phyloP scores from a whole-genome alignment of 257 asterid genomes.

The Ajuga chamaepitys region DNA sequence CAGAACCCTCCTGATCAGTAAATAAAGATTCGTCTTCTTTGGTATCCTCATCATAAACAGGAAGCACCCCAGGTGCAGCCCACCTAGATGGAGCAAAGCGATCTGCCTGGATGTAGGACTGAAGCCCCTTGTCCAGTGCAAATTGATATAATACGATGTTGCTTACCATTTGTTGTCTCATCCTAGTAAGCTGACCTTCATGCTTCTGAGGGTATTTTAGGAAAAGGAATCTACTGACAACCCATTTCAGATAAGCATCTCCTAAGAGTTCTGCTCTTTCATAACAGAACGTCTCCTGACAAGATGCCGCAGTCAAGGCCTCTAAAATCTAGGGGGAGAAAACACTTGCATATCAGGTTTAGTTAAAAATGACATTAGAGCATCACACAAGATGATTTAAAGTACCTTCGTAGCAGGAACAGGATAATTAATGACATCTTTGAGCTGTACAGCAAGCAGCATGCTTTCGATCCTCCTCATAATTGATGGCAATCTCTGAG shows the following conservation, averaged over 20 bases:
- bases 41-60: slow-evolving; percentile 87
- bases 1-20: slow-evolving; percentile 36
- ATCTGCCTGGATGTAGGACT: slow-evolving; percentile 94
- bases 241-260: slow-evolving; percentile 98
- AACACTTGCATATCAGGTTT: slow-evolving; percentile 19
- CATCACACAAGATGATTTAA: slow-evolving; percentile 1
- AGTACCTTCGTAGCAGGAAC: slow-evolving; percentile 74
- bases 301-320: slow-evolving; percentile 95
- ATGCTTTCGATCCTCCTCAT: slow-evolving; percentile 94
- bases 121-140: slow-evolving; percentile 82
- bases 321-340: slow-evolving; percentile 68
- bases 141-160: slow-evolving; percentile 75
- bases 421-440: slow-evolving; percentile 61
- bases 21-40: slow-evolving; percentile 52
- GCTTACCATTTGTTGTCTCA: slow-evolving; percentile 98
- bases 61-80: slow-evolving; percentile 98
- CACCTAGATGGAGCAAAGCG: slow-evolving; percentile 98
- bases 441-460: slow-evolving; percentile 92
- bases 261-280: slow-evolving; percentile 97
- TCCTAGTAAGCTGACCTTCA: slow-evolving; percentile 95
- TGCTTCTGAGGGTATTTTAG: slow-evolving; percentile 92
- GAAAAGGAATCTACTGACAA: slow-evolving; percentile 87
- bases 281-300: slow-evolving; percentile 96
- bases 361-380: background rate
- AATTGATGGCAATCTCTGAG: slow-evolving; percentile 93